Percentiles rank a stretch among this genome's conserved stretches.
Evolutionary conservation across 179 eudicot species (phyloP).

Genomic region (Silene coronaria): DNA sequence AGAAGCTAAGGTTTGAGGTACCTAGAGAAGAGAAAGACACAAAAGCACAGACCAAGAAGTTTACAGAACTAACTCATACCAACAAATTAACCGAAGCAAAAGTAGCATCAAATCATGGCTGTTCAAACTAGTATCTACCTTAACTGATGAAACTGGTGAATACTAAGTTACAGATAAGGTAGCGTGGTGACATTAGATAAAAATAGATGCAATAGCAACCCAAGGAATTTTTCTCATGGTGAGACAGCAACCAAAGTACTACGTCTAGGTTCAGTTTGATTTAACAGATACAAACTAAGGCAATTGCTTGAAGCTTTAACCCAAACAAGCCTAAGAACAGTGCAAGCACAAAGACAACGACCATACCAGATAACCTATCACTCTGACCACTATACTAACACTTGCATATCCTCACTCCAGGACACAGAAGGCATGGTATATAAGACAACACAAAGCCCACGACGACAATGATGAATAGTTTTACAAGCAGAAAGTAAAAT

Average conservation of each 20-base stretch:
- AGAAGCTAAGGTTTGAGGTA: slow-evolving; percentile 74
- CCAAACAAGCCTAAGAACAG: not conserved
- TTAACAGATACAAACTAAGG: not conserved
- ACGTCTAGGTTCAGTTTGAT: not conserved
- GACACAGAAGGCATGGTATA: not conserved
- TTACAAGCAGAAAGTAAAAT: not conserved
- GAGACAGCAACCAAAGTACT: not conserved
- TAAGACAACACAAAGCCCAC: not conserved
- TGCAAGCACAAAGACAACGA: not conserved
- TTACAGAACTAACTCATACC: not conserved
- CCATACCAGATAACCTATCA: not conserved
- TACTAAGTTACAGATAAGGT: not conserved
- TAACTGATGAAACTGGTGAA: not conserved
- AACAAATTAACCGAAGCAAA: not conserved
- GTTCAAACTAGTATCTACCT: not conserved
- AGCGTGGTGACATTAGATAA: not conserved
- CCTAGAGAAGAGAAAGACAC: slow-evolving; percentile 53
- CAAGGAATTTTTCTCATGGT: not conserved
- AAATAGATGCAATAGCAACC: no score
- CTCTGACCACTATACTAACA: not conserved
- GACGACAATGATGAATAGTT: not conserved
- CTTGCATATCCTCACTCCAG: not conserved
- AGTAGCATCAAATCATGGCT: not conserved
- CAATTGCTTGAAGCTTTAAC: not conserved
- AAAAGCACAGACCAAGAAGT: not conserved